Conservation (phyloP, 495 filamentous ascomycete genomes). For the Penicillium cosmopolitanum region DNA sequence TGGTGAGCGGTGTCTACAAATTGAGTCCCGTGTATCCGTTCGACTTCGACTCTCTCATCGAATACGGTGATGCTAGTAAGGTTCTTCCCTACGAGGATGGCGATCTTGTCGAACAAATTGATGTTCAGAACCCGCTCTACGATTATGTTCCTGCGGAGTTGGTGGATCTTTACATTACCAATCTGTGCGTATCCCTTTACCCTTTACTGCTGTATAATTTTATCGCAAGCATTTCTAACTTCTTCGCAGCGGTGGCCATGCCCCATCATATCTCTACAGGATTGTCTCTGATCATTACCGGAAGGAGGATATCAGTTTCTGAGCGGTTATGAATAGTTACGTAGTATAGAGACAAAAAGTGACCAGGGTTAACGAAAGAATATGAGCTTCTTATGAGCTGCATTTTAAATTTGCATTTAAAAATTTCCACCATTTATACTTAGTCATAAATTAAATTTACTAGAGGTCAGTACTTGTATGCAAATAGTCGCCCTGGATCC, state of each 20-base stretch:
- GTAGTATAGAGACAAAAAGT: no score
- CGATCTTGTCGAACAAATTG: slow-evolving; percentile 71
- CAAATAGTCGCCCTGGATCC: no score
- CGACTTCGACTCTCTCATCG: slow-evolving; percentile 74
- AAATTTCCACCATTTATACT: no score
- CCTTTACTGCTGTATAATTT: neutral
- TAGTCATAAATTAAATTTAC: no score
- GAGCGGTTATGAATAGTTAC: neutral
- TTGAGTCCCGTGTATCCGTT: slow-evolving; percentile 86
- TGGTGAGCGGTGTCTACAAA: slow-evolving; percentile 85
- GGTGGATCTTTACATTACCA: slow-evolving; percentile 89
- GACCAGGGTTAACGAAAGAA: no score
- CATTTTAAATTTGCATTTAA: no score
- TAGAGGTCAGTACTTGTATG: no score
- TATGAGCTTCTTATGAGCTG: no score
- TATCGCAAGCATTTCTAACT: slow-evolving; percentile 24
- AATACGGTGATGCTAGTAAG: slow-evolving; percentile 76
- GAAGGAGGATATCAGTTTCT: slow-evolving; percentile 74
- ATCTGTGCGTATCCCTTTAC: slow-evolving; percentile 66
- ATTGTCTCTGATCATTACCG: slow-evolving; percentile 88
- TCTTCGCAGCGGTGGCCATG: slow-evolving; percentile 69
- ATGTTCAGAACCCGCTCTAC: slow-evolving; percentile 77
- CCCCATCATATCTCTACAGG: slow-evolving; percentile 77
- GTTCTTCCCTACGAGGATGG: slow-evolving; percentile 76
- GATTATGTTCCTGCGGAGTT: slow-evolving; percentile 83